Evolutionary conservation across 306 rosid species (phyloP).

Genomic region (Lablab purpureus): DNA sequence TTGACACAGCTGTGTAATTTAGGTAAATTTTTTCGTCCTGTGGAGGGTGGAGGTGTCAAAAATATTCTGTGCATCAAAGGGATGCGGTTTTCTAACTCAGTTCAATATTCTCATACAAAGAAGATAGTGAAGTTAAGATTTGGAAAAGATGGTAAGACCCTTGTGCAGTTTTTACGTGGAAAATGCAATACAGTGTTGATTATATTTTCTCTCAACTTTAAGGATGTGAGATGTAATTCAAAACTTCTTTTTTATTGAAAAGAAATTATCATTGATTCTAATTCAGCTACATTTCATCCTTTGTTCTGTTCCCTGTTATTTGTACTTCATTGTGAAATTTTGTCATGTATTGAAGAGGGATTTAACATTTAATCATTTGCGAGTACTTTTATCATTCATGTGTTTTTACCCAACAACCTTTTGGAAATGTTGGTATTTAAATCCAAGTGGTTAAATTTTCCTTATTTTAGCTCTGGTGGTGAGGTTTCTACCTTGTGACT

Average conservation of each 20-base stretch:
- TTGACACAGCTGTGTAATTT: conserved; percentile 49
- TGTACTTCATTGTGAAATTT: background rate
- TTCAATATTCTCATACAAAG: conserved; percentile 46
- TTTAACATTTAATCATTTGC: background rate
- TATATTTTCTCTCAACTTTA: conserved; percentile 29
- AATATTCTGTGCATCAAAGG: conserved; percentile 53
- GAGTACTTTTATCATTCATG: background rate
- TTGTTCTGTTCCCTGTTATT: background rate
- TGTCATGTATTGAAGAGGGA: background rate
- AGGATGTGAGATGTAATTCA: conserved; percentile 48
- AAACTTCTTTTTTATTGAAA: background rate
- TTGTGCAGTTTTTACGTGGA: conserved; percentile 50
- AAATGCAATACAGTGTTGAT: conserved; percentile 45
- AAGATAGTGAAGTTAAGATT: conserved; percentile 48
- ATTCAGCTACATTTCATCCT: conserved; percentile 10
- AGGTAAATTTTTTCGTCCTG: conserved; percentile 51
- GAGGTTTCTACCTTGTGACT: too few species aligned
- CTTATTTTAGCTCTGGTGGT: too few species aligned
- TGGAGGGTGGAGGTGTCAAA: conserved; percentile 11
- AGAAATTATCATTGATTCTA: conserved; percentile 1
- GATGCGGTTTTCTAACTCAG: conserved; percentile 48
- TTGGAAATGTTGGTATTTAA: background rate
- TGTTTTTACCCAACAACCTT: background rate
- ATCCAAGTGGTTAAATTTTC: too few species aligned
- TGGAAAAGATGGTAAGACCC: conserved; percentile 42